Evolutionary conservation across 306 rosid genomes (phyloP), one percentile per base, ranked within the genome.

Genomic region (Sicyos edulis): DNA sequence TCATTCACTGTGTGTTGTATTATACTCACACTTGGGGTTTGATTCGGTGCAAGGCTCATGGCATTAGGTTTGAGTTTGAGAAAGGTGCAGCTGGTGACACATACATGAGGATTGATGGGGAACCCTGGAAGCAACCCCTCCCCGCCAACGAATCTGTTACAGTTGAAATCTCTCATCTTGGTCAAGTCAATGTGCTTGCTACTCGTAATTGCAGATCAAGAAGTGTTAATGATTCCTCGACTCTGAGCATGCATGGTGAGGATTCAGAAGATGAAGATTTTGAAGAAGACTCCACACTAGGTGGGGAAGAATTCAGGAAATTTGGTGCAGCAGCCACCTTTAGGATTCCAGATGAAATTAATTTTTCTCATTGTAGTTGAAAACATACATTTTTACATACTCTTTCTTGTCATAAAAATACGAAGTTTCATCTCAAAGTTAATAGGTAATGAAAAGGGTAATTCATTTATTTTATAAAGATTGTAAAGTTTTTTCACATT

Each of bases 91-190:
- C 83, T 13, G 89, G 89, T 77, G 87, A 86, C 59, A 91, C 97
- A 3, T 93, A 57, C 86, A 91, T 93, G 99, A 83, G 96, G 82
- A 91, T 91, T 8, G 99, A 93, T 42, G 96, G 99, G 26, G 99
- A 93, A 74, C 96, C 99, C 20, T 93, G 99, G 99, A 93, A 87
- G 84, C 99, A 93, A 78, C 96, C 96, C 62, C 87, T 93, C 72
- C 96, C 97, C 8, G 84, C 71, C n/a, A 89, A 89, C 47, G 91
- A 91, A 11, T 83, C 92, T 4, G 89, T 93, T 59, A 84, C 88
- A 71, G 87, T 93, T 0, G 98, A 93, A 85, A 90, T 93, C 77
- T 90, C 98, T 77, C 95, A 84, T 85, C 96, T 65, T 72, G 84
- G 92, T 74, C 99, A 93, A 83, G 99, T 93, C 73, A 87, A 91